Percentiles rank a stretch among this genome's conserved stretches.
These are phyloP conservation scores for Panus rudis DNA, from an alignment of 768 basidiomycete genomes.

Conservation along the genomic window DNA sequence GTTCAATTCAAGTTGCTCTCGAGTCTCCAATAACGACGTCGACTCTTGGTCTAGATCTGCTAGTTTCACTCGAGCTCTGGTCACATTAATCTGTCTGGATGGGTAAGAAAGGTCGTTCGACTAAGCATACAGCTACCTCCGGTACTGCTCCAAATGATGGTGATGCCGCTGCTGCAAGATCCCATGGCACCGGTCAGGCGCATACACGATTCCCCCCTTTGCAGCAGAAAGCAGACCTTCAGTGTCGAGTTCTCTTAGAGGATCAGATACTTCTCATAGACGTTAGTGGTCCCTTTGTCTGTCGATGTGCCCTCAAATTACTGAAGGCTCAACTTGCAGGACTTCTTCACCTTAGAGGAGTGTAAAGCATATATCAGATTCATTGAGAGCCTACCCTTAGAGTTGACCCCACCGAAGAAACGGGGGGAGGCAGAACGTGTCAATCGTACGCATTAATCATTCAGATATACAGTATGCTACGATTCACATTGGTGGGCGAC, in stretches of 20 bases:
- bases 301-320: not conserved
- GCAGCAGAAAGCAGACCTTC: conserved; percentile 36
- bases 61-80: no score
- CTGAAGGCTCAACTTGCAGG: no score
- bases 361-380: conserved; percentile 55
- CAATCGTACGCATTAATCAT: conserved; percentile 49
- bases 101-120: no score
- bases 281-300: conserved; percentile 24
- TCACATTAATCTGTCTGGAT: no score
- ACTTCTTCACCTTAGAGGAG: conserved; percentile 50
- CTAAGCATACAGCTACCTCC: no score
- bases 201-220: conserved; percentile 39
- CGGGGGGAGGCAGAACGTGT: conserved; percentile 65
- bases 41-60: no score
- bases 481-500: not conserved
- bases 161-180: no score
- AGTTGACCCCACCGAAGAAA: conserved; percentile 66
- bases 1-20: no score
- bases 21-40: no score
- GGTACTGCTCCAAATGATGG: no score
- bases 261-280: conserved; percentile 61
- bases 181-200: no score
- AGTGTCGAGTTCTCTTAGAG: conserved; percentile 43
- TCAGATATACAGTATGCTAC: no score
- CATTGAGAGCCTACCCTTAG: conserved; percentile 52